Conservation (phyloP, 208 protist genomes). For the Trypanosoma melophagium region DNA sequence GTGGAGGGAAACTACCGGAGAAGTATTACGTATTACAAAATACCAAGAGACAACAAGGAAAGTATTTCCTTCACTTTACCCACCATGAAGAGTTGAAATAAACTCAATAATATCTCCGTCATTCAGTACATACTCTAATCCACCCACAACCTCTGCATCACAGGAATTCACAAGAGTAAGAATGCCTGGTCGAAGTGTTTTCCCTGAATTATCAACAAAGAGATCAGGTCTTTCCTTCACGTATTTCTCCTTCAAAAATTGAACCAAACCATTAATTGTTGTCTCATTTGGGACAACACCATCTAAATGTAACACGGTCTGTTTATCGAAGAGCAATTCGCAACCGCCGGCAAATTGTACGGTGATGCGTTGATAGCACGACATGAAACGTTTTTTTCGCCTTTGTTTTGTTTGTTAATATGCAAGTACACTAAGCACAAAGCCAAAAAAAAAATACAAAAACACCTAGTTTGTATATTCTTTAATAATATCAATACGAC, state of each 20-base stretch:
- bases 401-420: neutral
- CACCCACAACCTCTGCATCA: slow-evolving; percentile 91
- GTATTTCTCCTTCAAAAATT: slow-evolving; percentile 50
- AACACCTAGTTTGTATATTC: no score
- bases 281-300: slow-evolving; percentile 40
- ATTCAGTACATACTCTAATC: slow-evolving; percentile 74
- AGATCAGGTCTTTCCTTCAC: slow-evolving; percentile 73
- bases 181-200: slow-evolving; percentile 87
- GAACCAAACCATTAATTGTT: slow-evolving; percentile 53
- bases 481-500: no score
- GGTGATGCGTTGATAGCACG: slow-evolving; percentile 34
- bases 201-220: slow-evolving; percentile 66
- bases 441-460: neutral
- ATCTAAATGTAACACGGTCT: slow-evolving; percentile 31
- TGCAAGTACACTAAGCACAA: neutral
- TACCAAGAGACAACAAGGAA: neutral
- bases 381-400: slow-evolving; percentile 7
- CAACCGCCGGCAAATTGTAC: slow-evolving; percentile 72
- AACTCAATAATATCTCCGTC: slow-evolving; percentile 90
- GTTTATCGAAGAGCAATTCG: slow-evolving; percentile 81
- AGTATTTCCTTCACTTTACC: slow-evolving; percentile 35
- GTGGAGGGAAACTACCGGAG: neutral
- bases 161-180: slow-evolving; percentile 92
- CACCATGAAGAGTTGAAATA: slow-evolving; percentile 94
- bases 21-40: neutral